These are phyloP conservation scores for baker's yeast (Saccharomyces cerevisiae) DNA, from an alignment of 805 yeast species.

Conservation along the genomic window DNA sequence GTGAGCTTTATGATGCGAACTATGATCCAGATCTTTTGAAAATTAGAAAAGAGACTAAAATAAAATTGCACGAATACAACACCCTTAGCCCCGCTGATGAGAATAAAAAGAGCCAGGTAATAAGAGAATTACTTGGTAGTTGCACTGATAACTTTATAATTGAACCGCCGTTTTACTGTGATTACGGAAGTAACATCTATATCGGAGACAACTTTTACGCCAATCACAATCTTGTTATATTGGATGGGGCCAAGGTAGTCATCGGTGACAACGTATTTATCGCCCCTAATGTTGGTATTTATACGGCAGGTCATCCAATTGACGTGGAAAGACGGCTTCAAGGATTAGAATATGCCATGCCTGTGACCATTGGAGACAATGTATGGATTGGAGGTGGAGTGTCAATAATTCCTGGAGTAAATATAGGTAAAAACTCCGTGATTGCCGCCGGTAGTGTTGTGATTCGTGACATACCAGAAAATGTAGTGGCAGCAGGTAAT, in stretches of 20 bases:
- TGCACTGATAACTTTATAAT: slow-evolving; percentile 35
- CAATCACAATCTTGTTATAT: slow-evolving; percentile 45
- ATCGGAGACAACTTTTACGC: slow-evolving; percentile 53
- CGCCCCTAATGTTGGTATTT: slow-evolving; percentile 55
- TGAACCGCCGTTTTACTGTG: slow-evolving; percentile 56
- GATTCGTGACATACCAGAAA: slow-evolving; percentile 45
- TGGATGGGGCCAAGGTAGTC: slow-evolving; percentile 53
- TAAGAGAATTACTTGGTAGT: slow-evolving; percentile 42
- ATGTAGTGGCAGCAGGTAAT: slow-evolving; percentile 52
- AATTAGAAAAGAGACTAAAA: slow-evolving; percentile 1
- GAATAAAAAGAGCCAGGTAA: slow-evolving; percentile 33
- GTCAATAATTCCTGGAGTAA: slow-evolving; percentile 55
- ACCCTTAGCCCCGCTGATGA: slow-evolving; percentile 21
- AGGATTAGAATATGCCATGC: slow-evolving; percentile 44
- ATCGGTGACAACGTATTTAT: slow-evolving; percentile 53
- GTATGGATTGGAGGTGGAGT: slow-evolving; percentile 62
- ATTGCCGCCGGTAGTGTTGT: slow-evolving; percentile 68
- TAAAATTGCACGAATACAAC: slow-evolving; percentile 3
- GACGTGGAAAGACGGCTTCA: slow-evolving; percentile 38
- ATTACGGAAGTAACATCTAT: slow-evolving; percentile 55
- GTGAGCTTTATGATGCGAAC: slow-evolving; percentile 4
- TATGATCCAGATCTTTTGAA: background rate
- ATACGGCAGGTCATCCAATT: slow-evolving; percentile 59
- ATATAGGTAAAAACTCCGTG: slow-evolving; percentile 51
- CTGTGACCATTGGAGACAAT: slow-evolving; percentile 51